phyloP scores from a whole-genome alignment of 148 eudicot species.

The Diospyros kaki region DNA sequence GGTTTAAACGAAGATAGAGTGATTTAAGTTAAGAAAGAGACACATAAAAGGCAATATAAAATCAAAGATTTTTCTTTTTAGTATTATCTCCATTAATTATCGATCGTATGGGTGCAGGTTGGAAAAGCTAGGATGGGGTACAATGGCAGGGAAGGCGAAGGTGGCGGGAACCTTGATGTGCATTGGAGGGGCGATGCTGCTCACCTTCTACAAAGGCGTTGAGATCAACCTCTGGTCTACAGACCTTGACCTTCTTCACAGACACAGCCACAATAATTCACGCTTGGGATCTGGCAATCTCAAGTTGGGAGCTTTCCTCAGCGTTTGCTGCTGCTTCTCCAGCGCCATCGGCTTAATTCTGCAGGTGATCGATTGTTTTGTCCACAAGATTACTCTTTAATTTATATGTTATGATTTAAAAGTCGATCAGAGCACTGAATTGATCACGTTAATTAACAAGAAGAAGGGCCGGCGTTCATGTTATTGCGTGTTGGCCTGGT shows the following conservation, averaged over 20 bases:
- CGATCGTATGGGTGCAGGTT: constrained; percentile 24
- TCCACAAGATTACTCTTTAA: too few relatives aligned
- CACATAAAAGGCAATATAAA: too few relatives aligned
- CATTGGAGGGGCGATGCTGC: constrained; percentile 59
- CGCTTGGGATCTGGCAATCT: constrained; percentile 11
- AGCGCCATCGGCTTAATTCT: constrained; percentile 42
- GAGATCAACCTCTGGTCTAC: constrained; percentile 39
- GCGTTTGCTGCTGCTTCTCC: constrained; percentile 26
- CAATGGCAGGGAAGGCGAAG: constrained; percentile 51
- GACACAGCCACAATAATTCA: not conserved
- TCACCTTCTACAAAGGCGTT: constrained; percentile 54
- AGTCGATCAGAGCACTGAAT: too few relatives aligned
- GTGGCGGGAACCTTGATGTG: constrained; percentile 46
- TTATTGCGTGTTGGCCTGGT: not conserved
- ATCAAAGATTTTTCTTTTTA: too few relatives aligned
- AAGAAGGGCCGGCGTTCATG: not conserved
- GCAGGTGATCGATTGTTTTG: constrained; percentile 31
- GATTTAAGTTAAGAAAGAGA: too few relatives aligned
- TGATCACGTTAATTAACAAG: too few relatives aligned
- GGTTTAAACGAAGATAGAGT: too few relatives aligned
- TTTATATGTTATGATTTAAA: too few relatives aligned
- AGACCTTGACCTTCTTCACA: constrained; percentile 26
- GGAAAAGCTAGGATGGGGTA: constrained; percentile 32
- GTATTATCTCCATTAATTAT: too few relatives aligned
- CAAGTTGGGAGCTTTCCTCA: constrained; percentile 31